Evolutionary conservation across 2,329 filamentous ascomycete species (phyloP), one percentile per base, ranked within the genome.

Genomic region (Aspergillus novofumigatus): DNA sequence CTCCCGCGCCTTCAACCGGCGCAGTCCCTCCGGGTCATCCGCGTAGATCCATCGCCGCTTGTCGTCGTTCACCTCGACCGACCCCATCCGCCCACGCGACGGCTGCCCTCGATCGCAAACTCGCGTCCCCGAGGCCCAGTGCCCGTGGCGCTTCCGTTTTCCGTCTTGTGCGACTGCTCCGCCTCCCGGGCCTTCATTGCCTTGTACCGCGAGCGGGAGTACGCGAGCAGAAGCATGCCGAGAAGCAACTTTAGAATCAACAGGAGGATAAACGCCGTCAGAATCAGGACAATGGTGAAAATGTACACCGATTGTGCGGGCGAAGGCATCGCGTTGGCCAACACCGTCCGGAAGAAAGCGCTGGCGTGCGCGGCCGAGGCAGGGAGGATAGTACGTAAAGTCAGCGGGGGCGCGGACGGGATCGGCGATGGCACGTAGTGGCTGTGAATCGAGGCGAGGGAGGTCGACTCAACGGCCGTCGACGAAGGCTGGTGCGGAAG

Each of bases 51-150:
- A 90, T 54, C 87, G 80, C 62, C 90, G 81, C 70, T 92, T 88
- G 49, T 97, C 92, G 41, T 97, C 93, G 28, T 89, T 90, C 0
- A 97, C 85, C 69, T 97, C 94, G 0, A 96, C 87, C 1, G 90
- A 0, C 91, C 92, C 78, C 88, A 96, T 0, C 90, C 90, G 0
- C 93, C 93, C 2, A 91, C 79, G 1, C 92, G 80, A 67, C 86
- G 88, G 0, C 89, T 90, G 0, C 90, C 91, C 3, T 87, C 84
- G 0, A 90, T 86, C 11, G 85, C 45, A 76, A 81, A 58, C 75
- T 77, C 65, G 82, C 84, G 65, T 1, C 63, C 59, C 28, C 10
- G 9, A 3, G 64, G 66, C 9, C 63, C 56, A 0, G 10, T 74
- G 66, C 59, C 28, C 4, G 28, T 79, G 14, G 47, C 58, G 9